Conservation (phyloP, 257 asterid genomes). For the Salvia miltiorrhiza region DNA sequence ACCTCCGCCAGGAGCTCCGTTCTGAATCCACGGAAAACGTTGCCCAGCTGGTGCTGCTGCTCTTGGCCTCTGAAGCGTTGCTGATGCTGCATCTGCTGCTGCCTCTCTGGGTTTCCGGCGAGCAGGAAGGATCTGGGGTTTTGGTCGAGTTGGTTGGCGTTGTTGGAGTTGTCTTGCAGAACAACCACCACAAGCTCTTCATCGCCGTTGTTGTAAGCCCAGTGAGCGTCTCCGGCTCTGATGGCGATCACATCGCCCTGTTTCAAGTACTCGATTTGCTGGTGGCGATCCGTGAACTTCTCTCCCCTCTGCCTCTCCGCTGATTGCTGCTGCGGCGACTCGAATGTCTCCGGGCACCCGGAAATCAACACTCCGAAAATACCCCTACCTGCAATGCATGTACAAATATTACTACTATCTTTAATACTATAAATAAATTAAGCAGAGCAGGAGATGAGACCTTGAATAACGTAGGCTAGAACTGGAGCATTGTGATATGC, state of each 20-base stretch:
- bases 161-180: conserved; percentile 36
- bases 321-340: conserved; percentile 33
- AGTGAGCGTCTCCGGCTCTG: conserved; percentile 59
- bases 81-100: not conserved
- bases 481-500: conserved; percentile 49
- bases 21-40: conserved; percentile 38
- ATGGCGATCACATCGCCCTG: conserved; percentile 52
- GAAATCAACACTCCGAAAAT: conserved; percentile 38
- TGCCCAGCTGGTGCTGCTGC: conserved; percentile 29
- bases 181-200: conserved; percentile 41
- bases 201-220: conserved; percentile 62
- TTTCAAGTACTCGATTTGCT: conserved; percentile 35
- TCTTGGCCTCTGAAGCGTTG: not conserved
- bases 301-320: conserved; percentile 15
- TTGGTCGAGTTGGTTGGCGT: conserved; percentile 59
- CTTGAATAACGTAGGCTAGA: conserved; percentile 44
- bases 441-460: conserved; percentile 18
- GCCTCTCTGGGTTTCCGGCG: conserved; percentile 50
- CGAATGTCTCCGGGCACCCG: conserved; percentile 75
- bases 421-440: not conserved
- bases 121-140: conserved; percentile 58
- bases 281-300: conserved; percentile 44
- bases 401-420: not conserved
- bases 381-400: conserved; percentile 43
- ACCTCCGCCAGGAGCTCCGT: conserved; percentile 26